phyloP scores from a whole-genome alignment of 768 basidiomycete genomes.

The Steccherinum ochraceum region DNA sequence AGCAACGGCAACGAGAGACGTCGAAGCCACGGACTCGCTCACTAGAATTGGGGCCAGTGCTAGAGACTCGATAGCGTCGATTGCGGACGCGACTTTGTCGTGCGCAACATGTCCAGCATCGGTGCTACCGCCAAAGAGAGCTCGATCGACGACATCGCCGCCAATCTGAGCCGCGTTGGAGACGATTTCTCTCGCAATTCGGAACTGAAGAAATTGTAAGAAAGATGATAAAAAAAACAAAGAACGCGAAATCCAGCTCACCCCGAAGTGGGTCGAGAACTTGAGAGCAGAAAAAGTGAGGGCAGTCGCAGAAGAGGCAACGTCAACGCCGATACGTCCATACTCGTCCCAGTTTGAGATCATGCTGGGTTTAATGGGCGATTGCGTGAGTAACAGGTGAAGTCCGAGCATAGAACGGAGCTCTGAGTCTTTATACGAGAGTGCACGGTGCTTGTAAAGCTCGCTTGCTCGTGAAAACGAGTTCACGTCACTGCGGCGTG shows the following conservation, averaged over 20 bases:
- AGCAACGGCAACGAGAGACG: conserved; percentile 67
- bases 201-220: conserved; percentile 41
- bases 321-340: conserved; percentile 54
- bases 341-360: conserved; percentile 33
- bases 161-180: conserved; percentile 53
- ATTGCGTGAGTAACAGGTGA: background rate
- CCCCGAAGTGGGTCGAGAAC: conserved; percentile 61
- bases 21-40: conserved; percentile 70
- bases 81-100: conserved; percentile 50
- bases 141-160: conserved; percentile 54
- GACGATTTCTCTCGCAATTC: conserved; percentile 56
- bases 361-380: conserved; percentile 16
- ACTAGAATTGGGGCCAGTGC: conserved; percentile 71
- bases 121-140: conserved; percentile 56
- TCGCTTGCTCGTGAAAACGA: too few species aligned
- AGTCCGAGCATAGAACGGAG: too few species aligned
- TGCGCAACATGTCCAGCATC: conserved; percentile 54
- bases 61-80: conserved; percentile 64
- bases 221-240: background rate
- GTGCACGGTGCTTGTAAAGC: too few species aligned
- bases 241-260: conserved; percentile 29
- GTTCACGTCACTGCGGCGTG: too few species aligned
- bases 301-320: conserved; percentile 58
- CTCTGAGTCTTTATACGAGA: too few species aligned
- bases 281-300: conserved; percentile 65